Evolutionary conservation across 2,329 filamentous ascomycete genomes (phyloP), one percentile per base, ranked within the genome.

Genomic region (Achaetomium macrosporum): DNA sequence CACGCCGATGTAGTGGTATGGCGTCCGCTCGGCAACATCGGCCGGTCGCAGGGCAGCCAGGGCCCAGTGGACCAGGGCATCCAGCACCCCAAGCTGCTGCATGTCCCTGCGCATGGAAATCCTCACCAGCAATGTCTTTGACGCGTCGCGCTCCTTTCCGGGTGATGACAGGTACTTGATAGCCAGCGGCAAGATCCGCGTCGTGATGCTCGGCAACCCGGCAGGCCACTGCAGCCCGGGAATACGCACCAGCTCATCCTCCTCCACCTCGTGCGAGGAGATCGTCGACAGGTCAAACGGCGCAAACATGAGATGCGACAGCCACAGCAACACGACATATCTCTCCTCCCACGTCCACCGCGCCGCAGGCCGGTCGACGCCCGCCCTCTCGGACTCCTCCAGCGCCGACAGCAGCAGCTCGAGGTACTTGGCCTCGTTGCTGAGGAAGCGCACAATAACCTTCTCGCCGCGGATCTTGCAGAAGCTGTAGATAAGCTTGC

Each of bases 401-500:
- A 96, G 81, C 15, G 86, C 85, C 1, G 78, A 76, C 9, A 96
- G 76, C 56, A 99, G 77, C 1, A 86, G 78, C 66, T 96, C 91
- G 13, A 99, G 79, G 64, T 91, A 86, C 63, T 81, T 85, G 1
- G 90, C 86, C 68, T 97, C 93, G 59, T 93, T 95, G 66, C 88
- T 92, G 59, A 99, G 75, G 65, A 97, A 96, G 40, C 89, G 83
- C 48, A 90, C 84, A 61, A 99, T 85, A 47, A 99, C 86, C 69
- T 97, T 97, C 66, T 93, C 85, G 20, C 93, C 92, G 49, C 93
- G 82, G 47, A 97, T 86, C 71, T 99, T 99, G 76, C 90, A 96
- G 56, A 99, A 86, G 0, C 85, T 86, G 66, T 97, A 97, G 35
- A 99, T 69, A 2, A 97, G 75, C 57, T 79, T 82, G 67, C 86